Percentiles rank a stretch among this genome's conserved stretches.
Evolutionary conservation across 208 protist species (phyloP).

Genomic region (Angomonas deanei): DNA sequence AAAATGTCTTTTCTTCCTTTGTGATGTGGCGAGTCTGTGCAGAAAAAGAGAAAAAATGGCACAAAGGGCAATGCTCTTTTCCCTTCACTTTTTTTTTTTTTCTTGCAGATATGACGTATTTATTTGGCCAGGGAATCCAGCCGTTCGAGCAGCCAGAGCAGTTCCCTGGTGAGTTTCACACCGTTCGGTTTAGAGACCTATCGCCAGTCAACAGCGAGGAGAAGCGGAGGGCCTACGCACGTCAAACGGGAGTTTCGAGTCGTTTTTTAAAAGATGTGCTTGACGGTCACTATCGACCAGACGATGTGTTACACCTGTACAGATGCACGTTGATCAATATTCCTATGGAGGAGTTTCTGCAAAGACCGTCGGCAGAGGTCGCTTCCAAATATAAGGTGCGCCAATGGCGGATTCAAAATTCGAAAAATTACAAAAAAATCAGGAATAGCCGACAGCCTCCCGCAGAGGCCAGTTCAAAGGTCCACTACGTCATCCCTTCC

Average conservation of each 20-base stretch:
- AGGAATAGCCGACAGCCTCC: no score
- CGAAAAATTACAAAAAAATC: no score
- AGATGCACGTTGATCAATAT: not conserved
- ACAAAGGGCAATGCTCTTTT: not conserved
- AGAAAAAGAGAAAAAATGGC: no score
- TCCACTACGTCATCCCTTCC: no score
- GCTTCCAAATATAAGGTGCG: no score
- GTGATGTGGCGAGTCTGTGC: no score
- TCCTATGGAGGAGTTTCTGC: no score
- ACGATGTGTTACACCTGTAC: not conserved
- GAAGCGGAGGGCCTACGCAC: not conserved
- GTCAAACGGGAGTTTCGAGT: not conserved
- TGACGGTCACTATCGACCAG: not conserved
- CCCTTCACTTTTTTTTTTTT: conserved; percentile 6
- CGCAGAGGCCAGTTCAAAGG: no score
- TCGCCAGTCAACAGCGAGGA: not conserved
- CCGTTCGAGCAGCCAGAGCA: not conserved
- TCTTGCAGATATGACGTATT: not conserved
- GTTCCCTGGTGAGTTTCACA: not conserved
- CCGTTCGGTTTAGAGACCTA: not conserved
- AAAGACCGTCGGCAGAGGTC: no score
- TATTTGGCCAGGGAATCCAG: not conserved
- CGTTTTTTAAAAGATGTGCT: not conserved
- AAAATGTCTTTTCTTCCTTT: not conserved
- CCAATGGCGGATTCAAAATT: no score